Evolutionary conservation across 345 rosid genomes (phyloP).

Genomic region (Gossypium thurberi): DNA sequence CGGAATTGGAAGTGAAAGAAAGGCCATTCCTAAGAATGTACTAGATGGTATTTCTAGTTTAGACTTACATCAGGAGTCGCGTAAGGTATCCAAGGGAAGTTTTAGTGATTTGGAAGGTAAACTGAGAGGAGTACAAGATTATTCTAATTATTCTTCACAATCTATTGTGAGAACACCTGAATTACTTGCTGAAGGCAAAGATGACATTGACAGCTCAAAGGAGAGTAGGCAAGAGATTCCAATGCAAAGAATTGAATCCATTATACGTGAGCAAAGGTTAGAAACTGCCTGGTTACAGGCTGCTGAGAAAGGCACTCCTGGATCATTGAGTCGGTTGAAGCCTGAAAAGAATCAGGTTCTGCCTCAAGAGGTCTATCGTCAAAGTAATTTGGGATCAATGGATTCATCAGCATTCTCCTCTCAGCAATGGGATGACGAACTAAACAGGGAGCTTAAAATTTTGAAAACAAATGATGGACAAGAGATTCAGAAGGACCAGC

Average conservation of each 20-base stretch:
- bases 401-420: slow-evolving; percentile 45
- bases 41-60: slow-evolving; percentile 26
- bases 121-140: slow-evolving; percentile 26
- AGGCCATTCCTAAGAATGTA: slow-evolving; percentile 16
- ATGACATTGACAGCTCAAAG: slow-evolving; percentile 27
- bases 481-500: slow-evolving; percentile 48
- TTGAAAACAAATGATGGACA: slow-evolving; percentile 51
- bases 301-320: slow-evolving; percentile 75
- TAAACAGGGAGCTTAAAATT: slow-evolving; percentile 59
- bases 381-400: slow-evolving; percentile 39
- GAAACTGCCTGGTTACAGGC: slow-evolving; percentile 98
- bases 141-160: slow-evolving; percentile 14
- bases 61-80: slow-evolving; percentile 29
- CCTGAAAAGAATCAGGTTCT: slow-evolving; percentile 90
- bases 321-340: slow-evolving; percentile 46
- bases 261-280: slow-evolving; percentile 84
- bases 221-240: slow-evolving; percentile 53
- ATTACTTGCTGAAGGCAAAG: slow-evolving; percentile 32
- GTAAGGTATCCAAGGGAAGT: slow-evolving; percentile 35
- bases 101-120: slow-evolving; percentile 33
- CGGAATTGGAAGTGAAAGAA: slow-evolving; percentile 35
- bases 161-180: slow-evolving; percentile 28
- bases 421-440: slow-evolving; percentile 65
- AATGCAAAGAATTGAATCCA: slow-evolving; percentile 89
- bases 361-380: slow-evolving; percentile 66